Conservation (phyloP, 2,329 filamentous ascomycete genomes). For the Karstenula rhodostoma region DNA sequence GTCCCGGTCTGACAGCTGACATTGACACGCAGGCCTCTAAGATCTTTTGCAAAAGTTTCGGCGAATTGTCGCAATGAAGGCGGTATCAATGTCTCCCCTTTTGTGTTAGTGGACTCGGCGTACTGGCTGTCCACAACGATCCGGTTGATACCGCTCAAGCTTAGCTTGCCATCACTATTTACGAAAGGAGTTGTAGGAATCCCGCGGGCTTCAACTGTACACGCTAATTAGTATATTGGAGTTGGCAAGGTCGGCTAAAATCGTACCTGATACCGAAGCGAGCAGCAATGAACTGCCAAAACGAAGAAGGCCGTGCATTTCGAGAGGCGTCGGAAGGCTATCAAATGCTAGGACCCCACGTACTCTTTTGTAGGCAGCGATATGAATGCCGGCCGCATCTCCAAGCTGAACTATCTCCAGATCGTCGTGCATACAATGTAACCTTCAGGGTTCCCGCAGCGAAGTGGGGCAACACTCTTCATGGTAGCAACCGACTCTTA, state of each 20-base stretch:
- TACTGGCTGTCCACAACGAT: conserved; percentile 58
- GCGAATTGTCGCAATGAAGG: conserved; percentile 56
- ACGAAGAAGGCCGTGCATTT: conserved; percentile 4
- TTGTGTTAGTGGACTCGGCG: conserved; percentile 52
- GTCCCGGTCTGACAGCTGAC: conserved; percentile 46
- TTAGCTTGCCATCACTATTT: conserved; percentile 13
- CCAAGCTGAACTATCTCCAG: conserved; percentile 5
- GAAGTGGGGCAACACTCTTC: conserved; percentile 1
- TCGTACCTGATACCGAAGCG: conserved; percentile 1
- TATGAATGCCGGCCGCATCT: background rate
- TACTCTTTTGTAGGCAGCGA: background rate
- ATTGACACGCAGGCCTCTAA: conserved; percentile 51
- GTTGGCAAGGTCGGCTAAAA: background rate
- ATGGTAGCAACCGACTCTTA: background rate
- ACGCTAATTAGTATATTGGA: background rate
- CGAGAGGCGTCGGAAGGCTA: background rate
- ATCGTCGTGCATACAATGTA: conserved; percentile 7
- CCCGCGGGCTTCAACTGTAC: conserved; percentile 18
- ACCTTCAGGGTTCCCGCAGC: conserved; percentile 4
- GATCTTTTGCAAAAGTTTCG: conserved; percentile 52
- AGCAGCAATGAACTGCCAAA: conserved; percentile 3
- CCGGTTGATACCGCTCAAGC: conserved; percentile 15
- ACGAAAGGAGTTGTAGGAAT: conserved; percentile 27
- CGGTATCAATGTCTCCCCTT: conserved; percentile 61
- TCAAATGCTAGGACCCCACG: background rate